Percentiles rank a stretch among this genome's conserved stretches.
These are phyloP conservation scores for Saccharomycodes ludwigii DNA, from an alignment of 805 yeast genomes.

Conservation along the genomic window DNA sequence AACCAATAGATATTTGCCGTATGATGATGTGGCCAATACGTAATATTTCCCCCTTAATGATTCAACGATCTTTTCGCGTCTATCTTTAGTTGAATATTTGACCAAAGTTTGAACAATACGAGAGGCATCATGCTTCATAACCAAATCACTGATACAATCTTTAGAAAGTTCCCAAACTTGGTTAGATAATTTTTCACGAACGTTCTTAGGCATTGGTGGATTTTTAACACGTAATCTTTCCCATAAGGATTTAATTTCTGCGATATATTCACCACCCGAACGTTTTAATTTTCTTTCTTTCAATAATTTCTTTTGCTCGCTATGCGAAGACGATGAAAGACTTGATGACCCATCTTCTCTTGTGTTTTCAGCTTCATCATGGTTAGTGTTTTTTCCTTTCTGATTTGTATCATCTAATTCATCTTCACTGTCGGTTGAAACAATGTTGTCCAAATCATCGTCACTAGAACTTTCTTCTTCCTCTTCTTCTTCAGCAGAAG, in stretches of 20 bases:
- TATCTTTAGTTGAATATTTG: slow-evolving; percentile 69
- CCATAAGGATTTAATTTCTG: slow-evolving; percentile 79
- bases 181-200: slow-evolving; percentile 64
- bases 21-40: slow-evolving; percentile 78
- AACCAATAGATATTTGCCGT: slow-evolving; percentile 84
- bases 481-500: slow-evolving; percentile 17
- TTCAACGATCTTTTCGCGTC: slow-evolving; percentile 56
- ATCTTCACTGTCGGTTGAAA: slow-evolving; percentile 15
- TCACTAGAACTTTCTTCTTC: slow-evolving; percentile 16
- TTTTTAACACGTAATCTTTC: slow-evolving; percentile 78
- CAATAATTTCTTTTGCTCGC: slow-evolving; percentile 66
- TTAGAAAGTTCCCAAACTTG: slow-evolving; percentile 78
- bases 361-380: slow-evolving; percentile 21
- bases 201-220: slow-evolving; percentile 66
- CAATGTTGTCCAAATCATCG: slow-evolving; percentile 22
- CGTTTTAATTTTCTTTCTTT: slow-evolving; percentile 79
- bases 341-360: slow-evolving; percentile 17
- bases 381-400: slow-evolving; percentile 20
- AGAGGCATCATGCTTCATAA: slow-evolving; percentile 91
- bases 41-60: slow-evolving; percentile 68
- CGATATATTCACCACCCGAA: slow-evolving; percentile 78
- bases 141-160: slow-evolving; percentile 70
- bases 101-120: slow-evolving; percentile 90
- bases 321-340: slow-evolving; percentile 32
- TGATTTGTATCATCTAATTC: slow-evolving; percentile 21